Base-by-base conservation (phyloP, 192 early-diverging fungal genomes). In the Spizellomyces sp. region DNA sequence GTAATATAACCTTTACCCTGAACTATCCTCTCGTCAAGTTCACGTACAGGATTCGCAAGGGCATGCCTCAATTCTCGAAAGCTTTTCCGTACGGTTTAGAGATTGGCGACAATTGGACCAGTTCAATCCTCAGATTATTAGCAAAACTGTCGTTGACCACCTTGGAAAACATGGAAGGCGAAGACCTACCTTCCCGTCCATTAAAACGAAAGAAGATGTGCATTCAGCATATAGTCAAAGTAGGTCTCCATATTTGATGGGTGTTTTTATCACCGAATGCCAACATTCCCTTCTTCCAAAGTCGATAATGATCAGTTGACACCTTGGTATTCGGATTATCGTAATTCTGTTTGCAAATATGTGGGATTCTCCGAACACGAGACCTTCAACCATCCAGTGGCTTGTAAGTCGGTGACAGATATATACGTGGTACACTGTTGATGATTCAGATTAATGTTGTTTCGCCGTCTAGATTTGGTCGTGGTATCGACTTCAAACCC, bases 381-480 rank as follows among this genome's bases (percentile, higher is more conserved):
- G 75, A 89, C 93, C 6, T 97, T 99, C 73, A 90, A 94, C 54
- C 95, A 98, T 77, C 97, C 97, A 2, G 90, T 97, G 5, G 94
- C 93, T 42, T 92, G 93, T 73, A 76, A 60, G 75, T 63, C 10
- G 27, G 27, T 36, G 27, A 36, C 27, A 36, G 27, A 36, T 0
- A 36, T 36, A 36, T 36, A 36, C 27, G 27, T 36, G 1, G 27
- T 36, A 3, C 27, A 36, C 3, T 36, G 27, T 36, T 36, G 27
- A 36, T 36, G 27, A 54, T 54, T 54, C 17, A 0, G 12, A 4
- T 19, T 54, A 19, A 12, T 54, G 50, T 54, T 54, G 50, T 4
- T 0, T 12, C 4, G 17, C 0, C 46, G 60, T 44, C 45, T 17
- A 63, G 9, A 36, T 47, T 9, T 42, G 19, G 42, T 86, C 12